A percentile compares a stretch with the other conserved stretches of the same genome.
These are phyloP conservation scores for Daedaleopsis nitida DNA, from an alignment of 768 basidiomycete species.

Conservation along the genomic window DNA sequence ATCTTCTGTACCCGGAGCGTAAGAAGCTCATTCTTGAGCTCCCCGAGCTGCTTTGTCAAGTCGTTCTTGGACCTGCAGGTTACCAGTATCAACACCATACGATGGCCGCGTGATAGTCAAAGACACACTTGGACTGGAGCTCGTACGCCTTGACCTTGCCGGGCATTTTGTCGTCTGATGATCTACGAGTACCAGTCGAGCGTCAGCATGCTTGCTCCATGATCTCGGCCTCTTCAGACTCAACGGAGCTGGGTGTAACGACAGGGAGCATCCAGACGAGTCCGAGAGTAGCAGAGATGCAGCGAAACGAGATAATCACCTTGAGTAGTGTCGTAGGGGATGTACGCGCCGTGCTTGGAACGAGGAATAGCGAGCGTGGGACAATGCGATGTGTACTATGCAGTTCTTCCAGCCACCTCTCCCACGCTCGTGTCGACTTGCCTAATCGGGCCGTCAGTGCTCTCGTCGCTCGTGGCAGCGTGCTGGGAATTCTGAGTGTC, in stretches of 20 bases:
- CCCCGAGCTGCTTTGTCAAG: constrained; percentile 89
- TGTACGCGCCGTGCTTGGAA: constrained; percentile 30
- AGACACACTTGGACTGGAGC: constrained; percentile 88
- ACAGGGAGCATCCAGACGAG: constrained; percentile 15
- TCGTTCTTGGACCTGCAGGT: constrained; percentile 87
- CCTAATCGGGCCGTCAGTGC: constrained; percentile 7
- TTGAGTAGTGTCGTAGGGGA: constrained; percentile 39
- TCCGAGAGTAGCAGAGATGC: constrained; percentile 3
- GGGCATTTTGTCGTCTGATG: constrained; percentile 56
- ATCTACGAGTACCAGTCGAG: constrained; percentile 23
- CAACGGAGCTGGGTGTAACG: constrained; percentile 10
- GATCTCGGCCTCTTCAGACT: background rate
- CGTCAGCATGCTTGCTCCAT: constrained; percentile 21
- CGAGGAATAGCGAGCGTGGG: constrained; percentile 29
- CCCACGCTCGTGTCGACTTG: constrained; percentile 31
- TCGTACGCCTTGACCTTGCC: constrained; percentile 96
- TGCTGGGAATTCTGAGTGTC: constrained; percentile 1
- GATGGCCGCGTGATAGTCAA: background rate
- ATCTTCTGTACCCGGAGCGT: constrained; percentile 97
- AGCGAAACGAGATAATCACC: constrained; percentile 32
- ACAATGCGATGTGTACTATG: constrained; percentile 36
- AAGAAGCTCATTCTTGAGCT: constrained; percentile 95
- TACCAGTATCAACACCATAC: background rate
- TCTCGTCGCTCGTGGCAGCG: constrained; percentile 17
- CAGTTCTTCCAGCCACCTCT: constrained; percentile 47